phyloP scores from a whole-genome alignment of 106 monocot genomes.

The Triglochin maritima region DNA sequence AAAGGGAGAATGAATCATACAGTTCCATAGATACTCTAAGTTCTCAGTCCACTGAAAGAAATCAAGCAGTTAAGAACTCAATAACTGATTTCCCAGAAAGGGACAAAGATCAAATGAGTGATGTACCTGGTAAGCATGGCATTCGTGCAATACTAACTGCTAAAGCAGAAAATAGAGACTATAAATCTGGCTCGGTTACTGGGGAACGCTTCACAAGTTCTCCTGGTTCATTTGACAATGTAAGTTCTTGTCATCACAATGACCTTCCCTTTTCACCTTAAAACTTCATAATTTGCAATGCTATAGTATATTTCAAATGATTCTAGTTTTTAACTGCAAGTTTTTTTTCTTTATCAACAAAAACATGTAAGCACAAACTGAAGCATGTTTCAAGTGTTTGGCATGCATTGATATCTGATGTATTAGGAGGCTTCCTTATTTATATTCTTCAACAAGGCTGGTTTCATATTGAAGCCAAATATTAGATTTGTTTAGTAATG shows the following conservation, averaged over 20 bases:
- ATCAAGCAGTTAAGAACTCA: background rate
- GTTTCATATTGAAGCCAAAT: too few species aligned
- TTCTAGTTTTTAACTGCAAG: too few species aligned
- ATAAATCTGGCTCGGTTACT: background rate
- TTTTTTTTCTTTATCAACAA: too few species aligned
- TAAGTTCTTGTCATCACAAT: background rate
- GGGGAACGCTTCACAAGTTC: background rate
- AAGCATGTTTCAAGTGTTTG: too few species aligned
- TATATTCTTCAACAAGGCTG: too few species aligned
- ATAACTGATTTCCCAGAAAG: background rate
- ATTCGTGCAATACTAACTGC: background rate
- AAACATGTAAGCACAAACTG: too few species aligned
- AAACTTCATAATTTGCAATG: too few species aligned
- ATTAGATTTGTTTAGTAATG: too few species aligned
- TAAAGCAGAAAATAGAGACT: background rate
- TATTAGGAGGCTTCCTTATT: too few species aligned
- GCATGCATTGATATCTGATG: too few species aligned
- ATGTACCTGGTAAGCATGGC: background rate
- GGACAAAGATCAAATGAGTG: background rate
- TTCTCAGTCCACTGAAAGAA: background rate
- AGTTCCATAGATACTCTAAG: background rate
- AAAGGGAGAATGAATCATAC: conserved; percentile 14
- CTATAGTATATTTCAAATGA: too few species aligned
- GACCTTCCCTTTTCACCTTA: too few species aligned
- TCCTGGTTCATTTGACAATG: conserved; percentile 1